Percentiles rank a stretch among this genome's conserved stretches.
These are phyloP conservation scores for Phellopilus nigrolimitatus DNA, from an alignment of 1,284 basidiomycete species.

Conservation along the genomic window DNA sequence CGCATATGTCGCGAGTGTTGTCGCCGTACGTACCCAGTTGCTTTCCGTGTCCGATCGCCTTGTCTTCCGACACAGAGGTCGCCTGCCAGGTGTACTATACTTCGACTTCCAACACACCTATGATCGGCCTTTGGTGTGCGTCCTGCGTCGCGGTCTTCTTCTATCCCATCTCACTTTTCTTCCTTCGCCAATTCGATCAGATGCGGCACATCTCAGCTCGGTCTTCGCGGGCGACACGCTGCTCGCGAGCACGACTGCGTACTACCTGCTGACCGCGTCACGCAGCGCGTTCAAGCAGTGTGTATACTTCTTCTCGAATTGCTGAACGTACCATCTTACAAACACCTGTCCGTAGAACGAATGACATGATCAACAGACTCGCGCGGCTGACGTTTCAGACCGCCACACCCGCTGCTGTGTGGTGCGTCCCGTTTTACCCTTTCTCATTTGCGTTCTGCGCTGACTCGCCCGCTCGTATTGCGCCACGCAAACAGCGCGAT, in stretches of 20 bases:
- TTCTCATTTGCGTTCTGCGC: conserved; percentile 13
- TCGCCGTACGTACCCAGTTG: conserved; percentile 25
- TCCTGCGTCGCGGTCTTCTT: neutral
- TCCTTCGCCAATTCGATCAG: conserved; percentile 22
- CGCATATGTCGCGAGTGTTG: conserved; percentile 27
- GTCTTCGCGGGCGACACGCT: conserved; percentile 32
- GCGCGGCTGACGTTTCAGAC: conserved; percentile 35
- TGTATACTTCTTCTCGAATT: conserved; percentile 9
- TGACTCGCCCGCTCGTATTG: conserved; percentile 6
- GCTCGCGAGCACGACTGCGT: conserved; percentile 29
- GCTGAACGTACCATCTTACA: neutral
- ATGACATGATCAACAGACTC: conserved; percentile 28
- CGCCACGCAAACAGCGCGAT: conserved; percentile 26
- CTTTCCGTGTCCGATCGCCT: neutral
- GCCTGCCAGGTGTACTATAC: neutral
- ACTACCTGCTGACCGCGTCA: conserved; percentile 28
- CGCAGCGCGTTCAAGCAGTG: conserved; percentile 31
- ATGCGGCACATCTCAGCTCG: conserved; percentile 31
- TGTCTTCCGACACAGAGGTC: neutral
- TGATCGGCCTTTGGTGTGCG: conserved; percentile 13
- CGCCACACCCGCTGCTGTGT: conserved; percentile 32
- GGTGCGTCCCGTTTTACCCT: conserved; percentile 23
- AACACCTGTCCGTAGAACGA: neutral
- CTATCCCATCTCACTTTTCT: neutral
- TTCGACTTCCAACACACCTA: neutral